phyloP scores from a whole-genome alignment of 2,329 filamentous ascomycete genomes.

The Ceratocystis huliohia region DNA sequence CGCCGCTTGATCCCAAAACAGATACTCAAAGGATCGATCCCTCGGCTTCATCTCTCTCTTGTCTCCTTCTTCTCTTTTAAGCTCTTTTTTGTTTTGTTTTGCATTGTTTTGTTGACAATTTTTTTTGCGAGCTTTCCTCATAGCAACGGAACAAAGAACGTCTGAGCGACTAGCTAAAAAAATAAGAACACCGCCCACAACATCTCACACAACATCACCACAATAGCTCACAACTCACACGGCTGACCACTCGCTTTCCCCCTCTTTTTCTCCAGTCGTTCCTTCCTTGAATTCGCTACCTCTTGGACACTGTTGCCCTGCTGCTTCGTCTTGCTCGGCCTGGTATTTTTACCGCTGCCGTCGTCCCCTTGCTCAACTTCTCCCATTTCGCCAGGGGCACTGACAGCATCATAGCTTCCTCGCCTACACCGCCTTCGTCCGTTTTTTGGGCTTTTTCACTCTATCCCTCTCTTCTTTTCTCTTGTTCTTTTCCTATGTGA shows the following conservation, averaged over 20 bases:
- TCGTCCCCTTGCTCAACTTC: not conserved
- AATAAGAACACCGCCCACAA: not conserved
- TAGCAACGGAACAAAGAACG: not conserved
- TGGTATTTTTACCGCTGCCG: not conserved
- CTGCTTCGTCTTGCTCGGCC: not conserved
- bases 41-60: not conserved
- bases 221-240: not conserved
- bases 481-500: not conserved
- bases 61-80: not conserved
- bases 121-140: not conserved
- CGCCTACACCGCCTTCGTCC: constrained; percentile 5
- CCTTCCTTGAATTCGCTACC: too few relatives aligned
- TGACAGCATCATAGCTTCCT: constrained; percentile 8
- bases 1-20: not conserved
- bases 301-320: not conserved
- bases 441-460: not conserved
- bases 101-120: not conserved
- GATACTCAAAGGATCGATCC: not conserved
- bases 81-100: constrained; percentile 4
- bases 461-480: not conserved
- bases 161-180: not conserved
- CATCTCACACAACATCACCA: not conserved
- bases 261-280: not conserved
- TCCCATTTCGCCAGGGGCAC: not conserved
- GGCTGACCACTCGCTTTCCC: not conserved